Evolutionary conservation across 345 rosid species (phyloP), one percentile per base, ranked within the genome.

Genomic region (Eucalyptus curtisii): DNA sequence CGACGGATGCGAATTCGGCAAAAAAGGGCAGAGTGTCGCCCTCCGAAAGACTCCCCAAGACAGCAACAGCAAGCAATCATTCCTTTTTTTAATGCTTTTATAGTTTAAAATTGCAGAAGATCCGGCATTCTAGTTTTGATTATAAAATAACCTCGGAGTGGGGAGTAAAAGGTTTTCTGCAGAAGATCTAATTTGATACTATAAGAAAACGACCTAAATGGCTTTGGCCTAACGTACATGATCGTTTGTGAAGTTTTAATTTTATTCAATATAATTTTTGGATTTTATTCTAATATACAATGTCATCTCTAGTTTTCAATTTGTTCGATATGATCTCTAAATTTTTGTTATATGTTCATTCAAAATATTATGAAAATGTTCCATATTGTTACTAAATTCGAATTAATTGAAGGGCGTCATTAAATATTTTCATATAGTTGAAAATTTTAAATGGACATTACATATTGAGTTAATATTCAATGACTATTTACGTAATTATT

Each of bases 301-400:
- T 24, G 0, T 24, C 6, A 55, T 24, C 3, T 24, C 2, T 55
- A 0, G 24, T 55, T 55, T 55, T 0, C 4, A 55, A 55, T 55
- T 55, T 55, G 0, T 24, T 55, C 6, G 4, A 22, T 2, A 22
- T 24, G 3, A 22, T 24, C 30, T 24, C 5, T 20, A 55, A 55
- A 8, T 55, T 55, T 53, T 55, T 22, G 30, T 55, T 22, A 24
- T 1, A 22, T 55, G 0, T 55, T 55, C 12, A 10, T 22, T 9
- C 4, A 7, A 7, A 52, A 52, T 52, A 17, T 1, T 52, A 52
- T 52, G 55, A 52, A 52, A 52, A 52, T 24, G 1, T 55, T 55
- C 13, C 1, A 9, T 4, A 55, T 55, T 22, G 0, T 24, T 25
- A 22, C 5, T 55, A 9, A 55, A 55, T 22, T 55, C 24, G 6